Evolutionary conservation across 208 protist species (phyloP).

Genomic region (Crithidia sp.): DNA sequence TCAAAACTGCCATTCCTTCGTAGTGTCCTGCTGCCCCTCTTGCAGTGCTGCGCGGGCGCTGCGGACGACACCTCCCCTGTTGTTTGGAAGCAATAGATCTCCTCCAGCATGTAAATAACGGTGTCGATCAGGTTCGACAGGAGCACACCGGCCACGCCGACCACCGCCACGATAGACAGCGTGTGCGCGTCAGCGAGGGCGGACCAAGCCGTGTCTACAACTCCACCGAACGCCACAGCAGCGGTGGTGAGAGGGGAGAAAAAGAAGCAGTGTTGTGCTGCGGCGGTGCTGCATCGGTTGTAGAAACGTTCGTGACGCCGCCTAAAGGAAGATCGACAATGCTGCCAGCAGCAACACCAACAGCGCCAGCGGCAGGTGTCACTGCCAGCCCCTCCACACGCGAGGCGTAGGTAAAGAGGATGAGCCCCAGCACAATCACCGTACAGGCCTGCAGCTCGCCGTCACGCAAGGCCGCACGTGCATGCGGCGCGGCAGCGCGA

Average conservation of each 20-base stretch:
- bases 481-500: not conserved
- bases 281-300: too few relatives aligned
- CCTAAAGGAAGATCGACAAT: not conserved
- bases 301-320: too few relatives aligned
- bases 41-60: not conserved
- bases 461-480: not conserved
- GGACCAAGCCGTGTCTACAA: not conserved
- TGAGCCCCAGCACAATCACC: conserved; percentile 43
- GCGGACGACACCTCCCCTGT: not conserved
- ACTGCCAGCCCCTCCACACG: not conserved
- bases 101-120: conserved; percentile 53
- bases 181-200: not conserved
- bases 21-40: not conserved
- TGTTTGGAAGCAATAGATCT: conserved; percentile 57
- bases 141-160: conserved; percentile 42
- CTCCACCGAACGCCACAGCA: not conserved
- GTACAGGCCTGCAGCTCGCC: conserved; percentile 39
- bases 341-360: not conserved
- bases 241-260: not conserved
- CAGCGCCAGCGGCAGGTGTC: not conserved
- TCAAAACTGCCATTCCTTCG: too few relatives aligned
- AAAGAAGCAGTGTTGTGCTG: not conserved
- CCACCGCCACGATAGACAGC: conserved; percentile 10
- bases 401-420: conserved; percentile 49
- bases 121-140: conserved; percentile 52